phyloP scores from a whole-genome alignment of 352 stramenopile species.

The Pythium aristosporum region DNA sequence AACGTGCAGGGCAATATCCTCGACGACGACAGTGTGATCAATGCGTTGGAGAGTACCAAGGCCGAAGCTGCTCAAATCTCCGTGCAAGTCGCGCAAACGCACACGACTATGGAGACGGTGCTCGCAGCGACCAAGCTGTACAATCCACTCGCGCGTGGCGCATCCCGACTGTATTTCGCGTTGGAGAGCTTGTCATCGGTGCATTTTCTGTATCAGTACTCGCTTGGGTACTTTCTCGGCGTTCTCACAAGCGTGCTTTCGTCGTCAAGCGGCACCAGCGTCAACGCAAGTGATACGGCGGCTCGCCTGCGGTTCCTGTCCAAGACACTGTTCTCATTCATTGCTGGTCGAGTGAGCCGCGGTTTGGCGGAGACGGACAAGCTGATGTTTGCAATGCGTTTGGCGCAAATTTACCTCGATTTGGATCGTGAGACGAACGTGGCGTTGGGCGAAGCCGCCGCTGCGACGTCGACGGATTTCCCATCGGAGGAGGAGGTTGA shows the following conservation, averaged over 20 bases:
- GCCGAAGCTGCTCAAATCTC: constrained; percentile 96
- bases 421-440: constrained; percentile 56
- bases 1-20: constrained; percentile 99
- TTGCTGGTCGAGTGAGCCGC: constrained; percentile 92
- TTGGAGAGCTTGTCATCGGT: constrained; percentile 94
- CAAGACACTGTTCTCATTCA: constrained; percentile 87
- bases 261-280: constrained; percentile 21
- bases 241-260: constrained; percentile 93
- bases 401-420: constrained; percentile 93
- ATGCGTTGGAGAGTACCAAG: constrained; percentile 98
- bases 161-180: constrained; percentile 91
- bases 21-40: constrained; percentile 98
- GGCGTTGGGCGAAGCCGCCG: constrained; percentile 32
- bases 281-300: constrained; percentile 22
- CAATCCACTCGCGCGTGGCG: constrained; percentile 91
- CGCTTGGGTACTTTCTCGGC: constrained; percentile 96
- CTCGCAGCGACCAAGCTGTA: constrained; percentile 94
- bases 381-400: constrained; percentile 96
- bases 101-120: constrained; percentile 80
- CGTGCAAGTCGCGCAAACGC: constrained; percentile 84
- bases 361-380: constrained; percentile 97
- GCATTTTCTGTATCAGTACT: constrained; percentile 99
- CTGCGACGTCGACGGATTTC: constrained; percentile 42
- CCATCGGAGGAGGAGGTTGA: constrained; percentile 74
- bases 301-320: constrained; percentile 68